These are phyloP conservation scores for Blastocystis sp. DNA, from an alignment of 352 stramenopile species.

Conservation along the genomic window DNA sequence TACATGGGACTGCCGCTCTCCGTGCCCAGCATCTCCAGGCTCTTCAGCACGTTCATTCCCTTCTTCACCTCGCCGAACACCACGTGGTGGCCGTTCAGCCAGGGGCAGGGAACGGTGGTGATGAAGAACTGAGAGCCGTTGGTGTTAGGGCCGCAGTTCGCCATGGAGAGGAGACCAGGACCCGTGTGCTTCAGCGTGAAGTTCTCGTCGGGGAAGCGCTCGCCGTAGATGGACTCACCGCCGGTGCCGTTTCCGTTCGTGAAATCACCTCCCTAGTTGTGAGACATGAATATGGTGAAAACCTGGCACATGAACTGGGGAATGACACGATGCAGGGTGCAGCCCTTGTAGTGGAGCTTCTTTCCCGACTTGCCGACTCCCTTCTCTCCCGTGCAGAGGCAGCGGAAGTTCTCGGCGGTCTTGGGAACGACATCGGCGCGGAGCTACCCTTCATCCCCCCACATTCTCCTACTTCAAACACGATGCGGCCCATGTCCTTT, in stretches of 20 bases:
- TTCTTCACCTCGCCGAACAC: conserved; percentile 67
- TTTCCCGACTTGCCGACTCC: conserved; percentile 85
- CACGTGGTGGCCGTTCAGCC: conserved; percentile 3
- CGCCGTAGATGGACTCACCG: conserved; percentile 87
- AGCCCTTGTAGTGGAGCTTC: conserved; percentile 91
- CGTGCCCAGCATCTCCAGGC: conserved; percentile 74
- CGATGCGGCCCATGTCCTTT: conserved; percentile 85
- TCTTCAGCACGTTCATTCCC: conserved; percentile 73
- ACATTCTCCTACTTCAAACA: conserved; percentile 80
- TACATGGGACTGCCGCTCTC: conserved; percentile 57
- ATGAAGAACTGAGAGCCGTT: not conserved
- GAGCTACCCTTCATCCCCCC: conserved; percentile 73
- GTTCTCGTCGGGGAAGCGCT: conserved; percentile 77
- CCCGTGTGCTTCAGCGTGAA: conserved; percentile 82
- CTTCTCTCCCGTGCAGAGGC: conserved; percentile 94
- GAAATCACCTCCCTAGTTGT: conserved; percentile 88
- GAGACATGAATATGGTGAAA: conserved; percentile 43
- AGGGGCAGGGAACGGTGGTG: conserved; percentile 70
- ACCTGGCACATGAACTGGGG: conserved; percentile 87
- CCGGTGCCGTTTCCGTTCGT: conserved; percentile 86
- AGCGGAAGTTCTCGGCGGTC: conserved; percentile 96
- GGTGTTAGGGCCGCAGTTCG: conserved; percentile 77
- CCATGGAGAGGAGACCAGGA: conserved; percentile 82
- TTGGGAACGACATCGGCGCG: conserved; percentile 90
- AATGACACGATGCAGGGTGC: conserved; percentile 93